Evolutionary conservation across 371 early-diverging fungal species (phyloP).

Genomic region (Mortierella sp.): DNA sequence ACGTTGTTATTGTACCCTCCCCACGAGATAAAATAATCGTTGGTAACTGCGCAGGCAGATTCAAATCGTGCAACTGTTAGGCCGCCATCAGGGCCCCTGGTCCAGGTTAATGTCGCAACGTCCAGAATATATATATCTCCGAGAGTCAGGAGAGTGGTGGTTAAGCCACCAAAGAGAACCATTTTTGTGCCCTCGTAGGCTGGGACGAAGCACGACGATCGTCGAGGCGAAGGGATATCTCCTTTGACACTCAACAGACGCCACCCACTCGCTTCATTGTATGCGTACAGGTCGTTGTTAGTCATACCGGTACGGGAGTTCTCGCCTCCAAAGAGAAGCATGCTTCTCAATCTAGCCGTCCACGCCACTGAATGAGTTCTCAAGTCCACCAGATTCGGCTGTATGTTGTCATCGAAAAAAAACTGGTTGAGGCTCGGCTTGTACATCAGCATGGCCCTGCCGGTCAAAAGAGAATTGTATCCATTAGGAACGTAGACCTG

Average conservation of each 20-base stretch:
- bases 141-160: not conserved
- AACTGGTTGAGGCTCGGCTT: not conserved
- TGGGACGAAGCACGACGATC: conserved; percentile 12
- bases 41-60: conserved; percentile 35
- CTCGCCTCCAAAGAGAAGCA: conserved; percentile 19
- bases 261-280: not conserved
- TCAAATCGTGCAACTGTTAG: conserved; percentile 16
- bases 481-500: conserved; percentile 21
- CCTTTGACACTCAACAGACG: not conserved
- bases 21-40: conserved; percentile 35
- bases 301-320: not conserved
- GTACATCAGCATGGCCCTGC: not conserved
- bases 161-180: conserved; percentile 31
- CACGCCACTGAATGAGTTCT: conserved; percentile 14
- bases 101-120: conserved; percentile 37
- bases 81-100: conserved; percentile 30
- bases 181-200: conserved; percentile 22
- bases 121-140: conserved; percentile 35
- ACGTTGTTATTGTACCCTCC: conserved; percentile 14
- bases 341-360: not conserved
- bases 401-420: not conserved
- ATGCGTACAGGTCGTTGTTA: conserved; percentile 1
- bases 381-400: not conserved
- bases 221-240: conserved; percentile 9
- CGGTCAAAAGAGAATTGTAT: not conserved